A percentile compares a stretch with the other conserved stretches of the same genome.
phyloP scores from a whole-genome alignment of 2,329 filamentous ascomycete genomes.

The Chrysoporthe austroafricana region DNA sequence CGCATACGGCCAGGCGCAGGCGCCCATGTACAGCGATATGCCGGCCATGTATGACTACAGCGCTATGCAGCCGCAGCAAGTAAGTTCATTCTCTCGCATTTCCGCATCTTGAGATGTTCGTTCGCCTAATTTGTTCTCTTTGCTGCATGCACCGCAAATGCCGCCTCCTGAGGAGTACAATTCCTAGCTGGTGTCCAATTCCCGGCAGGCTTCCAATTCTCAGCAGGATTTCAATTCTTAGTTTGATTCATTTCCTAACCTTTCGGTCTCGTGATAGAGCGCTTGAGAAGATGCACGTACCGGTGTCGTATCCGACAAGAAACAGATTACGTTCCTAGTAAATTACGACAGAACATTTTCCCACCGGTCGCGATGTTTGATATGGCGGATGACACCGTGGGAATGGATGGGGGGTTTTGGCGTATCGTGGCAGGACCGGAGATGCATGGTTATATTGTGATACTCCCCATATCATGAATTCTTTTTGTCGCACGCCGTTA shows the following conservation, averaged over 20 bases:
- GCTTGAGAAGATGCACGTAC: conserved; percentile 20
- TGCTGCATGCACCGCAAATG: conserved; percentile 46
- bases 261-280: conserved; percentile 18
- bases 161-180: conserved; percentile 50
- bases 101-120: conserved; percentile 10
- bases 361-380: conserved; percentile 3
- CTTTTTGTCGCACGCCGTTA: conserved; percentile 1
- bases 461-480: conserved; percentile 13
- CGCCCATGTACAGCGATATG: conserved; percentile 80
- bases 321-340: background rate
- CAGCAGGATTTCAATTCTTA: background rate
- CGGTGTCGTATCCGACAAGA: background rate
- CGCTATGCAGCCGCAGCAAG: conserved; percentile 81
- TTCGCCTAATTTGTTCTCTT: conserved; percentile 29
- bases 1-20: conserved; percentile 77
- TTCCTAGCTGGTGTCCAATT: conserved; percentile 12
- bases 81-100: conserved; percentile 47
- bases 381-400: background rate
- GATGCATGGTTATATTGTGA: conserved; percentile 1
- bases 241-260: conserved; percentile 8
- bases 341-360: conserved; percentile 9
- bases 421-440: conserved; percentile 4
- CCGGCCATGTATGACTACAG: conserved; percentile 86
- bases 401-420: conserved; percentile 1
- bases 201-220: background rate